A percentile compares a stretch with the other conserved stretches of the same genome.
Evolutionary conservation across 2,329 filamentous ascomycete species (phyloP).

Genomic region (Penicillium italicum): DNA sequence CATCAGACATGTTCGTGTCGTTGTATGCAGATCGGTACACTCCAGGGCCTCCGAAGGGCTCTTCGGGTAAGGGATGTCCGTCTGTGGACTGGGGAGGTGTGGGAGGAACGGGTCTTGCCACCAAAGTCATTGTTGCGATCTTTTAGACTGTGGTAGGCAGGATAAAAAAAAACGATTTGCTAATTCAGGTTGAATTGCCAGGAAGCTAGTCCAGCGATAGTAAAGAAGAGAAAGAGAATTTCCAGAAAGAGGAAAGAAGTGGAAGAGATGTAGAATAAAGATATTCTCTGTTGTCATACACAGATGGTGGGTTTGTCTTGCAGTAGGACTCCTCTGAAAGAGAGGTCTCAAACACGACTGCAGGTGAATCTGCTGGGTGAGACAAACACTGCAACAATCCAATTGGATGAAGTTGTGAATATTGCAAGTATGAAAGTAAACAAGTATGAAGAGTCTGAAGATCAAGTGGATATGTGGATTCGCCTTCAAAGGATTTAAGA

Average conservation of each 20-base stretch:
- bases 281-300: conserved; percentile 15
- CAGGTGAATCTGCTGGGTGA: conserved; percentile 11
- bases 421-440: not conserved
- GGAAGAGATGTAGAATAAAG: conserved; percentile 18
- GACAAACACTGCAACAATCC: conserved; percentile 17
- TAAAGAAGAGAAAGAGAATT: conserved; percentile 8
- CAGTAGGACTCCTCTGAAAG: conserved; percentile 13
- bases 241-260: conserved; percentile 25
- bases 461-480: not conserved
- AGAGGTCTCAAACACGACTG: conserved; percentile 19
- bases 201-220: conserved; percentile 5
- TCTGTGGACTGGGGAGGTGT: conserved; percentile 32
- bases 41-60: conserved; percentile 11
- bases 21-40: conserved; percentile 16
- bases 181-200: conserved; percentile 3
- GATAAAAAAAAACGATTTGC: conserved; percentile 2
- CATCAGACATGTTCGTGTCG: not conserved
- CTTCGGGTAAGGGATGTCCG: conserved; percentile 19
- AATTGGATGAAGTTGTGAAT: conserved; percentile 6
- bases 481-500: not conserved
- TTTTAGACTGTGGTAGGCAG: conserved; percentile 1
- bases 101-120: conserved; percentile 22
- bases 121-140: conserved; percentile 10
- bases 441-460: conserved; percentile 1
- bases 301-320: conserved; percentile 8